Percentiles rank a stretch among this genome's conserved stretches.
phyloP scores from a whole-genome alignment of 208 protist genomes.

The Kentomonas sorsogonicus region DNA sequence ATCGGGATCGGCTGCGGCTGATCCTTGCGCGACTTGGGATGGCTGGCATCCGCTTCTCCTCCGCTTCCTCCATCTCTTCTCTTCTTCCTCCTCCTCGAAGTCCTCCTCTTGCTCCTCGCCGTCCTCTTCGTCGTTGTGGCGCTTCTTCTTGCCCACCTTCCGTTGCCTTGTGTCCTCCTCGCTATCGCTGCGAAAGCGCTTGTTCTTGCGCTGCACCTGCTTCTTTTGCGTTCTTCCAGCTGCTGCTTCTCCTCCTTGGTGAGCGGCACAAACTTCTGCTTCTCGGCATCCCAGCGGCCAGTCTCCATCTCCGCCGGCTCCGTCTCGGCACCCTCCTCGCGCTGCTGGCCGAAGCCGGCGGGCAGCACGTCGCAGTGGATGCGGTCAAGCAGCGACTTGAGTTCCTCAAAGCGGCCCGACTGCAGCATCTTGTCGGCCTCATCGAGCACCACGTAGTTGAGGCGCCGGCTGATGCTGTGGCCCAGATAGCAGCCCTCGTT shows the following conservation, averaged over 20 bases:
- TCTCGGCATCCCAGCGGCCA: constrained; percentile 66
- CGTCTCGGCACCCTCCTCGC: constrained; percentile 64
- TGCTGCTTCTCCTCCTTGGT: constrained; percentile 26
- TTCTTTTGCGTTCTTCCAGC: constrained; percentile 6
- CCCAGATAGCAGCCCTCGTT: constrained; percentile 90
- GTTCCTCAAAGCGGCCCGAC: constrained; percentile 94
- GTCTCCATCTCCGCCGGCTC: constrained; percentile 40
- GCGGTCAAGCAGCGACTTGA: constrained; percentile 95
- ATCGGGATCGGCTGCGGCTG: constrained; percentile 67
- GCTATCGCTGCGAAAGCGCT: too few species aligned
- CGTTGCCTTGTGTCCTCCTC: too few species aligned
- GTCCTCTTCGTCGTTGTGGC: constrained; percentile 20
- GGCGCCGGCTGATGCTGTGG: constrained; percentile 93
- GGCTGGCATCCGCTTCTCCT: constrained; percentile 12
- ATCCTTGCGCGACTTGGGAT: constrained; percentile 32
- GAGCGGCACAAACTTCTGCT: constrained; percentile 66
- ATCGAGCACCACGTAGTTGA: constrained; percentile 95
- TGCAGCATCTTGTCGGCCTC: constrained; percentile 99
- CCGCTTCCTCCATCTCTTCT: constrained; percentile 6
- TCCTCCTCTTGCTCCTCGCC: constrained; percentile 14
- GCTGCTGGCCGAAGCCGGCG: constrained; percentile 67
- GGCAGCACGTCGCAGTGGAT: constrained; percentile 91
- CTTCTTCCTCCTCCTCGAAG: constrained; percentile 13
- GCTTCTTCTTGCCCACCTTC: constrained; percentile 10
- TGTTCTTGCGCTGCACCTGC: not conserved